Base-by-base conservation (phyloP, 208 protist genomes). In the Leishmania amazonensis region DNA sequence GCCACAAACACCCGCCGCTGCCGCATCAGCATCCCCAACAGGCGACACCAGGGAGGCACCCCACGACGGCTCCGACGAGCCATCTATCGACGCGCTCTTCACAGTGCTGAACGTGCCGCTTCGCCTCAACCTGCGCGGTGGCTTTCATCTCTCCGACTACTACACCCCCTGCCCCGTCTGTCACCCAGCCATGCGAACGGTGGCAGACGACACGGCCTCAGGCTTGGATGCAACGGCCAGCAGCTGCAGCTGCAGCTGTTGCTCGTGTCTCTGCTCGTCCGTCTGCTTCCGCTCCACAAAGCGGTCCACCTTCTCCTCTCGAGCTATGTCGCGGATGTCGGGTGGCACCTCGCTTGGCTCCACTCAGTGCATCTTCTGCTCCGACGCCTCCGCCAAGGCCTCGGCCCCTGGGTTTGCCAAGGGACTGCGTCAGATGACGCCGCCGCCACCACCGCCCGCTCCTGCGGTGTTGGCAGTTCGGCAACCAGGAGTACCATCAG, bases 91-190 rank as follows among this genome's bases (percentile, higher is more conserved):
- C 45, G 40, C 79, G 7, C 72, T 82, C 62, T 83, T 85, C 49
- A 84, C 78, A 3, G 79, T 88, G 35, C 73, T 88, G 1, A 53
- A 81, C 45, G 74, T 81, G 3, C 76, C 79, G 60, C 77, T 83
- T 24, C 81, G 74, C 54, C 58, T 82, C 45, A 75, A 82, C 54
- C 73, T 82, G 17, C 83, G 83, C n/a, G 83, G 78, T 13, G 83
- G 83, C 62, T 82, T 85, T 64, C 83, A 85, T 64, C 83, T 85
- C 15, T 85, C 83, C 9, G 83, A 85, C 78, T 85, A 85, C 83
- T 85, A 82, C 58, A 75, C 74, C 0, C 83, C 83, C 1, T 85
- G 83, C n/a, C 83, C 83, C 8, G 64, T 85, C 54, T 85, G 83
- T n/a, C 83, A 85, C 58, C 83, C 83, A n/a, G 83, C 76, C 3